phyloP scores from a whole-genome alignment of 768 basidiomycete species.

The Tylopilus sp. region DNA sequence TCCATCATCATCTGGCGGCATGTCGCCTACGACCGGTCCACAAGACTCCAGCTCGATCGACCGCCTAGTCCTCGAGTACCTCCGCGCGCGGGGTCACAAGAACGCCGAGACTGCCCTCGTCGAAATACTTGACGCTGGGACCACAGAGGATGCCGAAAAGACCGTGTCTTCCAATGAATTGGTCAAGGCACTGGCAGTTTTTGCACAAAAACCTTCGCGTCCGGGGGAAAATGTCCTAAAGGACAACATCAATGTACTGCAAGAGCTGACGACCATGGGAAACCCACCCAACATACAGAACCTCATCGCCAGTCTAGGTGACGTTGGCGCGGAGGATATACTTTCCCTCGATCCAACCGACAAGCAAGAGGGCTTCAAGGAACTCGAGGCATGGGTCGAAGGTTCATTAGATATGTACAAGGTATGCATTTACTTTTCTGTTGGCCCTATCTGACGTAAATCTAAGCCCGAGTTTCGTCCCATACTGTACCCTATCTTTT shows the following conservation, averaged over 20 bases:
- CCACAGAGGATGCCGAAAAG: constrained; percentile 35
- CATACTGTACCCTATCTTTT: constrained; percentile 93
- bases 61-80: constrained; percentile 45
- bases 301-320: constrained; percentile 72
- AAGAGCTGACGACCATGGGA: constrained; percentile 65
- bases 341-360: constrained; percentile 79
- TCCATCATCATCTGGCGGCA: constrained; percentile 31
- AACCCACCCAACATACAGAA: constrained; percentile 72
- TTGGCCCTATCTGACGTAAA: constrained; percentile 9
- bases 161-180: constrained; percentile 48
- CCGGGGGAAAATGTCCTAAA: constrained; percentile 71
- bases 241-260: constrained; percentile 60
- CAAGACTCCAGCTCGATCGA: constrained; percentile 35
- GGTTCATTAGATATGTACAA: constrained; percentile 90
- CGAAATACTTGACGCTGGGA: constrained; percentile 35
- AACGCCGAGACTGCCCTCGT: constrained; percentile 41
- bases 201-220: constrained; percentile 62
- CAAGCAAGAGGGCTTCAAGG: constrained; percentile 80
- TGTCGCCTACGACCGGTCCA: constrained; percentile 29
- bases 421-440: constrained; percentile 40
- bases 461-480: constrained; percentile 87
- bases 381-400: constrained; percentile 86
- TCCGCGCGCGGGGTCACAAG: constrained; percentile 44
- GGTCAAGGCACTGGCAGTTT: constrained; percentile 59
- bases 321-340: constrained; percentile 79